Percentiles rank a stretch among this genome's conserved stretches.
phyloP scores from a whole-genome alignment of 176 grass and related monocot genomes.

The Hordeum vulgare region MorexV3_pseudomolecules_assembly NC_058522.1:465123673-465124172 shows the following conservation, averaged over 20 bases:
- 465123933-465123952: constrained; percentile 66
- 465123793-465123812: not conserved
- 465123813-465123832: constrained; percentile 29
- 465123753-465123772: constrained; percentile 36
- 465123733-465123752: no score
- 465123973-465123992: constrained; percentile 54
- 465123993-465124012: constrained; percentile 58
- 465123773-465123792: not conserved
- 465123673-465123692: no score
- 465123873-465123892: constrained; percentile 54
- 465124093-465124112: not conserved
- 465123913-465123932: constrained; percentile 71
- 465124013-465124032: constrained; percentile 14
- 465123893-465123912: constrained; percentile 36
- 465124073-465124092: not conserved
- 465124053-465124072: not conserved
- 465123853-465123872: constrained; percentile 74
- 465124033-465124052: not conserved
- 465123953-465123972: constrained; percentile 66
- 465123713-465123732: no score
- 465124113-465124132: not conserved
- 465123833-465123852: not conserved
- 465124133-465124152: no score
- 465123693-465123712: no score
- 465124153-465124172: no score